A percentile compares a stretch with the other conserved stretches of the same genome.
These are phyloP conservation scores for Boletus reticulatus DNA, from an alignment of 768 basidiomycete species.

Conservation along the genomic window DNA sequence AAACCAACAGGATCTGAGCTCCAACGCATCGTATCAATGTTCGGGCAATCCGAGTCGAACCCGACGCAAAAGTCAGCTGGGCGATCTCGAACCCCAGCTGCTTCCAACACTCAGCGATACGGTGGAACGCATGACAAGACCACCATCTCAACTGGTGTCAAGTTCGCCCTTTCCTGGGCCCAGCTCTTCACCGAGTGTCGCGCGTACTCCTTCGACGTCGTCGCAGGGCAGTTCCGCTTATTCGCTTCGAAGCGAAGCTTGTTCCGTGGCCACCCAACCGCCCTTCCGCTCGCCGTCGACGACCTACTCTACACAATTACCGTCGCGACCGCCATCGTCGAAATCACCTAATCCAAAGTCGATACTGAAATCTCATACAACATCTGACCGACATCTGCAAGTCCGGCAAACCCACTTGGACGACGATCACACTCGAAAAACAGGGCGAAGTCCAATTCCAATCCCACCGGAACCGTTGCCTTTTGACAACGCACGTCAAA, in stretches of 20 bases:
- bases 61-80: constrained; percentile 41
- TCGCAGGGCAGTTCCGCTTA: constrained; percentile 17
- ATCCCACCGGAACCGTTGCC: constrained; percentile 8
- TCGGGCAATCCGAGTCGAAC: background rate
- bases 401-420: constrained; percentile 8
- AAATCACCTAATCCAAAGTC: constrained; percentile 32
- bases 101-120: constrained; percentile 72
- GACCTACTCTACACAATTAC: constrained; percentile 14
- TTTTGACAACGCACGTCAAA: constrained; percentile 1
- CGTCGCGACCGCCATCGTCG: constrained; percentile 21
- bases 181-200: constrained; percentile 3
- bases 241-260: constrained; percentile 7
- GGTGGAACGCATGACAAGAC: constrained; percentile 68
- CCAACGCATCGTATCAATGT: constrained; percentile 14
- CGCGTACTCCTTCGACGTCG: constrained; percentile 18
- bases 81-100: constrained; percentile 58
- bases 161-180: constrained; percentile 10
- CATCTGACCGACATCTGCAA: constrained; percentile 19
- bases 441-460: constrained; percentile 3
- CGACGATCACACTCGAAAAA: constrained; percentile 16
- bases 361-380: constrained; percentile 23
- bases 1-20: constrained; percentile 11
- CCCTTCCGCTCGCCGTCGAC: constrained; percentile 10
- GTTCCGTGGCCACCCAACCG: background rate
- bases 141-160: constrained; percentile 35